Conservation (phyloP, 2,329 filamentous ascomycete species). For the Arthrobotrys iridis region DNA sequence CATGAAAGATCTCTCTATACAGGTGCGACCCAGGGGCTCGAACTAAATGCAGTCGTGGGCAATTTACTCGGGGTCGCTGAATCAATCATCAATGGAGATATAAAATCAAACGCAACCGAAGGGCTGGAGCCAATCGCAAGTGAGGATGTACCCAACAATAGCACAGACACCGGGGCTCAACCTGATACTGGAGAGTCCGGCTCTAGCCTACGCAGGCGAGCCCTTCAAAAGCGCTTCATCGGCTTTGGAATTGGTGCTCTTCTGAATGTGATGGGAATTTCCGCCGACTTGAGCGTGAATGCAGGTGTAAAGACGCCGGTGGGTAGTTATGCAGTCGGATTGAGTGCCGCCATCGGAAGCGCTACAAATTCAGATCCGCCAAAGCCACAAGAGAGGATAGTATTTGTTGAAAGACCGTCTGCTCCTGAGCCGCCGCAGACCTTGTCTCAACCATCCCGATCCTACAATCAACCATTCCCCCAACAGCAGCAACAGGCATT, state of each 20-base stretch:
- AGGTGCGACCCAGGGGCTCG: not conserved
- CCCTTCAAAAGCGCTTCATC: constrained; percentile 26
- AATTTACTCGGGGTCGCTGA: constrained; percentile 2
- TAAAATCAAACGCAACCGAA: constrained; percentile 8
- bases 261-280: constrained; percentile 7
- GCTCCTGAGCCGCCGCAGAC: not conserved
- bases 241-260: too few relatives aligned
- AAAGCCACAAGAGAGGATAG: not conserved
- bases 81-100: not conserved
- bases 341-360: not conserved
- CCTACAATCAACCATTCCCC: not conserved
- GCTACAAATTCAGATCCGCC: constrained; percentile 1
- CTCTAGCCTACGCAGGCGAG: not conserved
- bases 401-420: not conserved
- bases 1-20: not conserved
- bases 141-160: not conserved
- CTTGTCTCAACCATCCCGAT: not conserved
- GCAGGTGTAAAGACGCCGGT: not conserved
- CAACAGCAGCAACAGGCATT: not conserved
- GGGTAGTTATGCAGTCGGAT: not conserved
- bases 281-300: not conserved
- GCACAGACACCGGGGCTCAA: not conserved
- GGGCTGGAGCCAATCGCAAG: not conserved
- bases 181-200: not conserved
- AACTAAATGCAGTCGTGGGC: constrained; percentile 1